Evolutionary conservation across 306 rosid genomes (phyloP), one percentile per base, ranked within the genome.

Genomic region (Calophaca sinica): DNA sequence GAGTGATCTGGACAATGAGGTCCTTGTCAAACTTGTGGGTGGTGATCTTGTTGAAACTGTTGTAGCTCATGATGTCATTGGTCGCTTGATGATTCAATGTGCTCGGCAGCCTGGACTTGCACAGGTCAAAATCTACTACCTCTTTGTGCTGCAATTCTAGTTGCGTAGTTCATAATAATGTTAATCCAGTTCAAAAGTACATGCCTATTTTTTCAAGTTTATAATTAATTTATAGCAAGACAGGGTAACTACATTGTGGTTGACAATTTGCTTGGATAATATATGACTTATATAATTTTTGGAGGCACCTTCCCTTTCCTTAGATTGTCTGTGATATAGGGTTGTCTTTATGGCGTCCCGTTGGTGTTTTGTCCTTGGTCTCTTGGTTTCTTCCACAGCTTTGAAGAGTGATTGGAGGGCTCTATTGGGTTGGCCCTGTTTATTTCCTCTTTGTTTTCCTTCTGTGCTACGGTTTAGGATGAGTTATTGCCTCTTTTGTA

Each of bases 101-200:
- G 96, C 98, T 54, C 87, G 93, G 78, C 98, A 90, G 84, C 98
- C 98, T 48, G 98, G 98, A 74, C 98, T 93, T 86, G 98, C 98
- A 60, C 96, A 93, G 94, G 98, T 93, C 62, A 39, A 61, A 79
- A 68, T 83, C 79, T 68, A 20, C 73, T 66, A 51, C 52, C 62
- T 13, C 59, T 71, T 42, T 71, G 36, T 61, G 53, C 44, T 76
- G 53, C 48, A 69, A 74, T 62, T 64, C 4, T 72, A 63, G 35
- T 41, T 80, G 64, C 72, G 29, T 73, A 50, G 38, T 69, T 44
- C 61, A 69, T 55, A 14, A 63, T 75, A 36, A 20, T 20, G 26
- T 79, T 74, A 46, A 46, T 69, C 62, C 33, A 31, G 32, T 39
- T 63, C 53, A 44, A 50, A 33, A 32, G 41, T 65, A 41, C 51